Evolutionary conservation across 805 yeast genomes (phyloP), one percentile per base, ranked within the genome.

Genomic region (Candida golubevii): DNA sequence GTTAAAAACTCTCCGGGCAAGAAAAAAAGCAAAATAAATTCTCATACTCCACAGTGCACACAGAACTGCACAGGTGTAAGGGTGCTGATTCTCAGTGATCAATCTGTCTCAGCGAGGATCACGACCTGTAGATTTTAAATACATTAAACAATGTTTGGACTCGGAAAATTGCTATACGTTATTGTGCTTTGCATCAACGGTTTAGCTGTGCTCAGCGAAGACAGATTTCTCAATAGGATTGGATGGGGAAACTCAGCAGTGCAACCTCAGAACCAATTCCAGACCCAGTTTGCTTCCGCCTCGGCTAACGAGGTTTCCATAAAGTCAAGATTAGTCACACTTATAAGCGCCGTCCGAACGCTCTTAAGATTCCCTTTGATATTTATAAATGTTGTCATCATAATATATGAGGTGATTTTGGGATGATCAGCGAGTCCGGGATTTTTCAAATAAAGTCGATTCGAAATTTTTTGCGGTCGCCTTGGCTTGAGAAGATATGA

Each of bases 161-260:
- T 80, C 35, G 84, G 85, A 9, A 79, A 72, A 57, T 64, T 80
- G 29, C 69, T 80, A 44, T 80, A 80, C 55, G 79, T 77, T 44
- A 64, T 73, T 23, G 62, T 79, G n/a, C 69, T 86, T 33, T 65
- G 85, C 45, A 76, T 85, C 38, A 86, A 86, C 61, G 79, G 91
- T 0, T 77, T 86, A 27, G 93, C 93, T 0, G 83, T 86, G 31
- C 73, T 86, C 41, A 84, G 85, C 59, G 95, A 86, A 55, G 93
- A 86, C 56, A 68, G 95, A 46, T 86, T 86, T 56, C 69, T 86
- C 47, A 81, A 82, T 55, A 71, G 95, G 65, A 77, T 59, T 31
- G 72, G 68, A 26, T 68, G 66, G 68, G 67, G 63, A 8, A 49
- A 51, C 27, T 46, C 55, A 10, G 38, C 50, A 4, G 42, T 42